Evolutionary conservation across 202 grass and related monocot genomes (phyloP).

Genomic region (Zizania palustris): DNA sequence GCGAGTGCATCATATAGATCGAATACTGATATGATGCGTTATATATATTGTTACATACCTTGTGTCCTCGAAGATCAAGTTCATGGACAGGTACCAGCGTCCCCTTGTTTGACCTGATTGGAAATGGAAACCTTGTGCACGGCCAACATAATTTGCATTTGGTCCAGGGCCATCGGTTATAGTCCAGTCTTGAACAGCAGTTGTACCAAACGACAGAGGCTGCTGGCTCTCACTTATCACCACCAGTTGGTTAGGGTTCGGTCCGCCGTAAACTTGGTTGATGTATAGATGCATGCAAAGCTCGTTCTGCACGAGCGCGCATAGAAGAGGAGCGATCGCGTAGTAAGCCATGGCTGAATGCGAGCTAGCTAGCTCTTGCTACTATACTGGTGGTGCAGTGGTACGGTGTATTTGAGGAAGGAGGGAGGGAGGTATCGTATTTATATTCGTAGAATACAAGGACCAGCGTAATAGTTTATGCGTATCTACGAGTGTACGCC

Average conservation of each 20-base stretch:
- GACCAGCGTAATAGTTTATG: too few species aligned
- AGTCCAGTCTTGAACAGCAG: not conserved
- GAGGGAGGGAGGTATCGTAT: too few species aligned
- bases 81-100: not conserved
- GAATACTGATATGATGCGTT: too few species aligned
- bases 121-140: not conserved
- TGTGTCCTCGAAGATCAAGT: not conserved
- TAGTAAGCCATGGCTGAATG: constrained; percentile 6
- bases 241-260: not conserved
- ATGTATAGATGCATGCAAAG: constrained; percentile 6
- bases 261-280: not conserved
- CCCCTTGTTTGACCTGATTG: not conserved
- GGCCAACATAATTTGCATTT: not conserved
- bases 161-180: not conserved
- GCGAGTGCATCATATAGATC: too few species aligned
- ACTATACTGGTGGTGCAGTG: too few species aligned
- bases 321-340: constrained; percentile 5
- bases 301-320: not conserved
- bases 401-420: too few species aligned
- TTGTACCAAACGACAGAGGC: not conserved
- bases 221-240: not conserved
- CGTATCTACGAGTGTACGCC: too few species aligned
- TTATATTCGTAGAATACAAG: too few species aligned
- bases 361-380: too few species aligned
- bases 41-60: too few species aligned